Conservation (phyloP, 208 protist species). For the Giardia duodenalis region DNA sequence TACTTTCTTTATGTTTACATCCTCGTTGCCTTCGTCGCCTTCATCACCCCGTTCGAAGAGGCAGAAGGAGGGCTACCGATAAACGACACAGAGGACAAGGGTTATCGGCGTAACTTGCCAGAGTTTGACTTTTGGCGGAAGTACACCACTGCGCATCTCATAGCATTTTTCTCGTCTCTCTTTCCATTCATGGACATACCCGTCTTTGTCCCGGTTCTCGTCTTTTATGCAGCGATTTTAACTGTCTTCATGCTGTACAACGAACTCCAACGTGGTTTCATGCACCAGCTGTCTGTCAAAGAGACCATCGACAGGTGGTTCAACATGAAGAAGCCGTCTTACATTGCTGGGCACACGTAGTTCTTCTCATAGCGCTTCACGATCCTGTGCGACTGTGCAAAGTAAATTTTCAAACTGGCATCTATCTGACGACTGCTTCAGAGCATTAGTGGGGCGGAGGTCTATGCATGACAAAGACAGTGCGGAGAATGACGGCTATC, state of each 20-base stretch:
- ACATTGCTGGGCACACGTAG: background rate
- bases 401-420: too few species aligned
- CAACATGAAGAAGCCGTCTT: background rate
- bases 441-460: too few species aligned
- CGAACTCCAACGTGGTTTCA: background rate
- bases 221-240: background rate
- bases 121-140: constrained; percentile 18
- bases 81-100: background rate
- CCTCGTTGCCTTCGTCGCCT: background rate
- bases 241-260: background rate
- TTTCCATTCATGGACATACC: constrained; percentile 12
- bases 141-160: background rate
- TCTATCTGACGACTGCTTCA: too few species aligned
- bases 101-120: background rate
- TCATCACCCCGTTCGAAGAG: background rate
- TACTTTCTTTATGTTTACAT: constrained; percentile 28
- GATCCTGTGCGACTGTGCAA: too few species aligned
- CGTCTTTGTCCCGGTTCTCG: background rate
- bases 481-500: too few species aligned
- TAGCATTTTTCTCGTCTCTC: background rate
- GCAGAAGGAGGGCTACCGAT: background rate
- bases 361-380: too few species aligned
- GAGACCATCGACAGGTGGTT: background rate
- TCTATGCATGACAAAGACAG: too few species aligned
- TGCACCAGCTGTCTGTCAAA: background rate